Conservation (phyloP, 306 rosid species). For the Corylus avellana region DNA sequence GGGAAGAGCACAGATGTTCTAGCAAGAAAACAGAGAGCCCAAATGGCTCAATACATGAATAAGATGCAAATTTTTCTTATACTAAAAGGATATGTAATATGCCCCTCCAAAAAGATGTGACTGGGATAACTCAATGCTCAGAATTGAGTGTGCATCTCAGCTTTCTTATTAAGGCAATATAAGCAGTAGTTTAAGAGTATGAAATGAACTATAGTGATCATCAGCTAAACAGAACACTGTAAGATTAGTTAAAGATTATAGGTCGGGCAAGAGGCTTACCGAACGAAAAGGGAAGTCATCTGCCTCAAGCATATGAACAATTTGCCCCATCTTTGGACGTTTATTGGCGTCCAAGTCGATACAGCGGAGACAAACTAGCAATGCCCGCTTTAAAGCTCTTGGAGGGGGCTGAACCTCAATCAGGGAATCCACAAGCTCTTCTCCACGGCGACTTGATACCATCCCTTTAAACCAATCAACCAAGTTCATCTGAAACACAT, state of each 20-base stretch:
- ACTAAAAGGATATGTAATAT: background rate
- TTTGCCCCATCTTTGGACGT: constrained; percentile 98
- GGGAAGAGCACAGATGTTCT: background rate
- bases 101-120: background rate
- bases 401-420: constrained; percentile 75
- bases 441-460: constrained; percentile 88
- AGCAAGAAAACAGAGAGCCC: background rate
- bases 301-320: constrained; percentile 95
- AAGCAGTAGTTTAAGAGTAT: background rate
- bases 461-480: constrained; percentile 94
- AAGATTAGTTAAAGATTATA: background rate
- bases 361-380: constrained; percentile 88
- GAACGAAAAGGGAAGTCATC: constrained; percentile 93
- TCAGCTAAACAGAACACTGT: background rate
- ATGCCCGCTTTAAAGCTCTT: constrained; percentile 74
- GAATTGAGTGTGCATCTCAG: background rate
- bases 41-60: background rate
- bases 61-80: background rate
- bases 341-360: constrained; percentile 81
- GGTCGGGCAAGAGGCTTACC: constrained; percentile 43
- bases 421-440: constrained; percentile 75
- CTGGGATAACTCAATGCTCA: background rate
- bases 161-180: background rate
- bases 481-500: constrained; percentile 78
- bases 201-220: background rate